A percentile compares a stretch with the other conserved stretches of the same genome.
Conservation (phyloP, 2,329 filamentous ascomycete species). For the Ophiostoma triangulosporum region DNA sequence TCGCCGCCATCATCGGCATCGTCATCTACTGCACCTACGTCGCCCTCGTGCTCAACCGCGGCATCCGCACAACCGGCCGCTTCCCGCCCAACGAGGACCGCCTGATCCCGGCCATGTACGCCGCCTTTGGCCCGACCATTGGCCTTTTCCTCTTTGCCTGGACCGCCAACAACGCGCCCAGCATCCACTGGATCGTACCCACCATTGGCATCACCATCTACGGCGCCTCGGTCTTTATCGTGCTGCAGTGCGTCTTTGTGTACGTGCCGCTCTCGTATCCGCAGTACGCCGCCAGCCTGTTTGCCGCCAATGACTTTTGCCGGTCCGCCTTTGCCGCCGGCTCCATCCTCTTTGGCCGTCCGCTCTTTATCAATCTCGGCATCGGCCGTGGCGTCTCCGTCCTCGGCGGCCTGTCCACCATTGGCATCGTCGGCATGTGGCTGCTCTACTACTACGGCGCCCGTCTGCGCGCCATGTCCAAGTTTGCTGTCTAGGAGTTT, state of each 20-base stretch:
- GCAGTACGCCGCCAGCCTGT: constrained; percentile 42
- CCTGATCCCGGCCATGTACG: constrained; percentile 40
- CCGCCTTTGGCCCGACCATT: constrained; percentile 38
- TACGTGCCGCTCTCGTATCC: constrained; percentile 45
- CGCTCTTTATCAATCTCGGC: constrained; percentile 45
- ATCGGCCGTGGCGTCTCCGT: constrained; percentile 43
- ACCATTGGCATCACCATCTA: constrained; percentile 45
- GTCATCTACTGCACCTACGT: constrained; percentile 37
- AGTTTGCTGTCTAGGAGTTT: constrained; percentile 33
- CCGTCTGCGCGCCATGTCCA: constrained; percentile 39
- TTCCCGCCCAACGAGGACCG: constrained; percentile 39
- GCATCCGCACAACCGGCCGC: constrained; percentile 31
- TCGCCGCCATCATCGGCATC: constrained; percentile 41
- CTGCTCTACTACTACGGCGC: constrained; percentile 44
- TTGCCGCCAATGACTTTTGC: constrained; percentile 48
- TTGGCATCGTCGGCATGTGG: constrained; percentile 46
- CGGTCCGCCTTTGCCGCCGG: constrained; percentile 44
- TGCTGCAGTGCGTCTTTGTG: constrained; percentile 47
- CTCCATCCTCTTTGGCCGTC: constrained; percentile 45
- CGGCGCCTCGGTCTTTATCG: constrained; percentile 35
- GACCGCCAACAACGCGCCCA: constrained; percentile 31
- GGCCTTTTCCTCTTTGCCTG: constrained; percentile 50
- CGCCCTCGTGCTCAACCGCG: constrained; percentile 36
- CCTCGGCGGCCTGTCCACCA: constrained; percentile 39
- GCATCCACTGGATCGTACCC: constrained; percentile 40